Evolutionary conservation across 176 grass and related monocot species (phyloP).

Genomic region (Typha latifolia): DNA sequence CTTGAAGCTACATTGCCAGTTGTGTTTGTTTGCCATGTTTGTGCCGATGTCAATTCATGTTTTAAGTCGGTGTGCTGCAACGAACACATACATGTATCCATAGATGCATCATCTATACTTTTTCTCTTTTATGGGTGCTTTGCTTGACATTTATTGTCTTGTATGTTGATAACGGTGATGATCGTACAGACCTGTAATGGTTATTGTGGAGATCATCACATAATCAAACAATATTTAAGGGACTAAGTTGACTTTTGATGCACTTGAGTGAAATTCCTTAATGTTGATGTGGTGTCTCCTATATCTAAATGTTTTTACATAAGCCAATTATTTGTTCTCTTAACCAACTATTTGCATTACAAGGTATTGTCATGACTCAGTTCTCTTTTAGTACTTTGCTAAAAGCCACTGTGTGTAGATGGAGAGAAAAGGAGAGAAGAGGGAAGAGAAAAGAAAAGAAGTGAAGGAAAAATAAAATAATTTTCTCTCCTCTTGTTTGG

Average conservation of each 20-base stretch:
- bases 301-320: neutral
- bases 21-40: constrained; percentile 25
- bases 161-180: constrained; percentile 26
- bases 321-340: neutral
- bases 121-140: neutral
- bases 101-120: neutral
- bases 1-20: constrained; percentile 41
- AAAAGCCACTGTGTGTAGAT: too few relatives aligned
- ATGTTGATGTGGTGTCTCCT: neutral
- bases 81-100: constrained; percentile 35
- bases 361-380: too few relatives aligned
- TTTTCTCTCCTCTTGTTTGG: too few relatives aligned
- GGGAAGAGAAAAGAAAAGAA: too few relatives aligned
- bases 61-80: constrained; percentile 1
- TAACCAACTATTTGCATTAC: too few relatives aligned
- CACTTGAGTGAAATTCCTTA: neutral
- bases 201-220: constrained; percentile 54
- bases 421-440: too few relatives aligned
- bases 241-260: constrained; percentile 18
- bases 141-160: neutral
- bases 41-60: neutral
- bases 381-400: too few relatives aligned
- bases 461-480: too few relatives aligned
- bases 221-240: constrained; percentile 61
- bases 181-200: constrained; percentile 73